A percentile compares a stretch with the other conserved stretches of the same genome.
Conservation (phyloP, 169 alveolate genomes). For the Pseudocohnilembus persalinus region DNA sequence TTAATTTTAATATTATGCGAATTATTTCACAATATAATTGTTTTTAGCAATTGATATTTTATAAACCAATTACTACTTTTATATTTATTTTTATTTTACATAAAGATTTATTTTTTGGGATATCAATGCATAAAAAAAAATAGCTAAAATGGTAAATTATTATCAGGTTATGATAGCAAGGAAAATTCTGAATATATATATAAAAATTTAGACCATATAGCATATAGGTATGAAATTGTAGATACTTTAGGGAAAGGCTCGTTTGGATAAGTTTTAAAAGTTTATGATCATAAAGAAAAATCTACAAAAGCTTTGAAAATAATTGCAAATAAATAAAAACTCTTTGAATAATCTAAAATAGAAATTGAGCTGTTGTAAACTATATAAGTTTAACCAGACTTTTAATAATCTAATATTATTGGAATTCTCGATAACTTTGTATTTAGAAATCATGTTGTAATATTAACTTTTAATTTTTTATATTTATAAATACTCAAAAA, state of each 20-base stretch:
- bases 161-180: neutral
- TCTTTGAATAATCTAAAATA: constrained; percentile 66
- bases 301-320: constrained; percentile 79
- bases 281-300: constrained; percentile 72
- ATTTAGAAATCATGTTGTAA: constrained; percentile 76
- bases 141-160: neutral
- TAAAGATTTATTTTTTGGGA: neutral
- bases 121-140: neutral
- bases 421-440: constrained; percentile 67
- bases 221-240: constrained; percentile 72
- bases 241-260: constrained; percentile 81
- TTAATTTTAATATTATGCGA: neutral
- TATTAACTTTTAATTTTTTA: constrained; percentile 52
- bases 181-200: constrained; percentile 50
- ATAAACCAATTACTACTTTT: too few relatives aligned
- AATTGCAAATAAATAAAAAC: constrained; percentile 67
- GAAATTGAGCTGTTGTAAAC: constrained; percentile 70
- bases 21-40: neutral
- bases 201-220: constrained; percentile 61
- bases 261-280: constrained; percentile 81
- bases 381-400: constrained; percentile 62
- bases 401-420: constrained; percentile 66
- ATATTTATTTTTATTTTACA: too few relatives aligned
- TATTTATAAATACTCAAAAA: constrained; percentile 3
- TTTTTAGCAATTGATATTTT: too few relatives aligned